Evolutionary conservation across 805 yeast species (phyloP), one percentile per base, ranked within the genome.

Genomic region (Ogataea wickerhamii): DNA sequence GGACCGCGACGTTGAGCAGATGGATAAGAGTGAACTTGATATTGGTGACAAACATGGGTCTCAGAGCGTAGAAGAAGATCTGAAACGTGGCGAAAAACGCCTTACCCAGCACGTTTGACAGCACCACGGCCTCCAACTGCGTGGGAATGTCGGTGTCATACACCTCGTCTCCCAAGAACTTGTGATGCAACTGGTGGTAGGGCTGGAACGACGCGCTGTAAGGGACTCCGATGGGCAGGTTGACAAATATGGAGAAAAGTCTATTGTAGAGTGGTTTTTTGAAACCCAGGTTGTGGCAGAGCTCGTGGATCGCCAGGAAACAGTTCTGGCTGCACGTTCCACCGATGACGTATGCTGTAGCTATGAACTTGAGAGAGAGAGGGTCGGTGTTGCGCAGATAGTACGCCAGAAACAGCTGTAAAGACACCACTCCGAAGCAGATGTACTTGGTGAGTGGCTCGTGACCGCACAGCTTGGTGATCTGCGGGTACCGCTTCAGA

Each of bases 141-240:
- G 96, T 88, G 24, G 97, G 97, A 45, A 88, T 67, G 59, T 88
- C 97, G 0, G 96, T 83, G 63, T 88, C 97, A 51, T 76, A 77
- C 36, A 72, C 68, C 51, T 79, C 83, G 57, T 88, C 95, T 14
- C 97, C 97, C 53, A 85, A 64, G 53, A 84, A 87, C 61, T 88
- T 88, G 64, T 88, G 97, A 56, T 88, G 97, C 25, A 88, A 67
- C 59, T 87, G 87, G 56, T 88, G 97, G 60, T 88, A 88, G 6
- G 96, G 96, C 44, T 85, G 82, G 67, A 88, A 74, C 44, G 86
- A 82, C 0, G 96, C 96, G 26, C 87, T 76, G 62, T 87, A 88
- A 0, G 96, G 97, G 18, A 88, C 71, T 1, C 96, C 96, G 36
- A 88, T 85, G 1, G 96, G 96, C 26, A 86, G 64, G 58, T 88